These are phyloP conservation scores for Lasiodiplodia sp. DNA, from an alignment of 2,329 filamentous ascomycete species.

Conservation along the genomic window DNA sequence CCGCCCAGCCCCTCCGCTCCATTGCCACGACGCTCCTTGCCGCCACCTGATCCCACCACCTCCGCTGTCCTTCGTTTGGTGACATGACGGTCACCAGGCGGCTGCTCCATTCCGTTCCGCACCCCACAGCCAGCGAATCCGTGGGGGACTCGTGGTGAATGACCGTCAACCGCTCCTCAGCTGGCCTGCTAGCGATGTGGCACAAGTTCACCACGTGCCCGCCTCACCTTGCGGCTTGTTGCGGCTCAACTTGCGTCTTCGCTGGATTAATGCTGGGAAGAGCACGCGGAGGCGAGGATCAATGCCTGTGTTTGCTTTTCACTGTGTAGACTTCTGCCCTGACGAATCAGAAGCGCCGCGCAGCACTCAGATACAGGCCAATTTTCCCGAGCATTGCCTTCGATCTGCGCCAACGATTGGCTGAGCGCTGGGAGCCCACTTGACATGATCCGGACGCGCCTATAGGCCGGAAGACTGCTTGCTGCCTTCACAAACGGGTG, in stretches of 20 bases:
- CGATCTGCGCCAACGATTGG: background rate
- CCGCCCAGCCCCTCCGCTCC: background rate
- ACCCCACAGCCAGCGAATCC: background rate
- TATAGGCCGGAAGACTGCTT: slow-evolving; percentile 2
- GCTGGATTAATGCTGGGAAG: background rate
- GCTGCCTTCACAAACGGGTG: background rate
- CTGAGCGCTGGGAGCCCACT: background rate
- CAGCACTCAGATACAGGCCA: slow-evolving; percentile 10
- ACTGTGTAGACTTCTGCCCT: background rate
- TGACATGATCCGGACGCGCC: background rate
- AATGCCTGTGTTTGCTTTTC: slow-evolving; percentile 9
- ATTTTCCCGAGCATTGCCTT: background rate
- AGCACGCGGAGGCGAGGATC: background rate
- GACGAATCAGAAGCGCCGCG: slow-evolving; percentile 5
- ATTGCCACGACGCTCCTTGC: slow-evolving; percentile 1
- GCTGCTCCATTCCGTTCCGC: background rate
- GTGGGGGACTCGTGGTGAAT: slow-evolving; percentile 9
- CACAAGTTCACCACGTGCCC: slow-evolving; percentile 13
- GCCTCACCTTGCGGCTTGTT: slow-evolving; percentile 7
- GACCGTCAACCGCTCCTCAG: background rate
- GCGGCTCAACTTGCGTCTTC: slow-evolving; percentile 8
- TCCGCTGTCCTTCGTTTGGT: too few species aligned
- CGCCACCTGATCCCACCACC: background rate
- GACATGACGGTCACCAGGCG: background rate
- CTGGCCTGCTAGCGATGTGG: background rate